Percentiles rank a stretch among this genome's conserved stretches.
phyloP scores from a whole-genome alignment of 306 rosid species.

The Macrotyloma uniflorum region DNA sequence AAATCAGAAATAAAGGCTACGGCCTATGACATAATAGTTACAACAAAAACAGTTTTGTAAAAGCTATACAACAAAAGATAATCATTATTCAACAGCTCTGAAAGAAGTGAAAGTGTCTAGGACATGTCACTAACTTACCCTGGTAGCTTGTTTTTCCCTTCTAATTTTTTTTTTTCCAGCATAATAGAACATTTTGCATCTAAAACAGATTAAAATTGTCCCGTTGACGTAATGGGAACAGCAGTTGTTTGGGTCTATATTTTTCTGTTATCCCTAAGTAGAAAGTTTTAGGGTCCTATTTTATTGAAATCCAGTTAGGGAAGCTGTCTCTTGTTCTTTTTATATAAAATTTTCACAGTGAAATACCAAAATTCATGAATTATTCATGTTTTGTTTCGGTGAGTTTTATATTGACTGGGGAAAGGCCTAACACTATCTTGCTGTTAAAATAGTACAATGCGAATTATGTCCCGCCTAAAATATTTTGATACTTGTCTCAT shows the following conservation, averaged over 20 bases:
- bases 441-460: not conserved
- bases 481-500: not conserved
- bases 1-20: too few relatives aligned
- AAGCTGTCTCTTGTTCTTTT: slow-evolving; percentile 17
- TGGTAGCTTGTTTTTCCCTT: not conserved
- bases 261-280: not conserved
- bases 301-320: slow-evolving; percentile 26
- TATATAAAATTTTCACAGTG: not conserved
- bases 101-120: too few relatives aligned
- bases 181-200: slow-evolving; percentile 16
- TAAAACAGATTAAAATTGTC: not conserved
- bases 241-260: slow-evolving; percentile 11
- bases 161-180: not conserved
- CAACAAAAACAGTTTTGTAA: too few relatives aligned
- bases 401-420: too few relatives aligned
- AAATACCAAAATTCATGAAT: not conserved
- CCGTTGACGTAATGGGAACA: not conserved
- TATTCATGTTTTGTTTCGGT: too few relatives aligned
- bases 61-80: too few relatives aligned
- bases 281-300: too few relatives aligned
- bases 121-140: slow-evolving; percentile 11
- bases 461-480: slow-evolving; percentile 8
- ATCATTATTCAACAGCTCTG: not conserved
- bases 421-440: too few relatives aligned
- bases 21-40: too few relatives aligned